A percentile compares a stretch with the other conserved stretches of the same genome.
Conservation (phyloP, 1,284 basidiomycete species). For the Sanghuangporus weigelae region DNA sequence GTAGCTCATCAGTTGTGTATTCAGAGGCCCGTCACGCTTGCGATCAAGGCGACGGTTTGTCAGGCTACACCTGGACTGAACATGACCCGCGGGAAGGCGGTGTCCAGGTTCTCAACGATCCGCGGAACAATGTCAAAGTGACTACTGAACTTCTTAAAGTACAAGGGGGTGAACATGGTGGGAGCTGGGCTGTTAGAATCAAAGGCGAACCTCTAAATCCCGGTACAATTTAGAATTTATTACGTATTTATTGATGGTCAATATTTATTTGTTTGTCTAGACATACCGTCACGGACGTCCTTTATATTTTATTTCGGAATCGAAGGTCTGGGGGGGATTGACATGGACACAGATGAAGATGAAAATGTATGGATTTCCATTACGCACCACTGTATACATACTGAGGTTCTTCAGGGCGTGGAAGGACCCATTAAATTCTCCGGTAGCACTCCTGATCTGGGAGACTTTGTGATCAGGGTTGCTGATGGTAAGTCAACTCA, state of each 20-base stretch:
- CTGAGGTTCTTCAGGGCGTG: conserved; percentile 52
- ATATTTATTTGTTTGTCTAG: conserved; percentile 26
- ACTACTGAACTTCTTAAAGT: conserved; percentile 85
- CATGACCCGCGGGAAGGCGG: conserved; percentile 86
- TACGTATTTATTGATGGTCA: background rate
- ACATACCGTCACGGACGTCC: conserved; percentile 57
- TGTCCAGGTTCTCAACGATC: conserved; percentile 79
- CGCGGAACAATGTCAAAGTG: conserved; percentile 77
- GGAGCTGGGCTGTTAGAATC: conserved; percentile 87
- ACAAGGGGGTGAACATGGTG: conserved; percentile 71
- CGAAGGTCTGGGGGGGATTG: conserved; percentile 79
- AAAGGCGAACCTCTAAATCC: conserved; percentile 75
- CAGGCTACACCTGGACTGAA: conserved; percentile 81
- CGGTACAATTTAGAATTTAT: conserved; percentile 38
- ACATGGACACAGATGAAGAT: conserved; percentile 71
- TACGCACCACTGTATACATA: background rate
- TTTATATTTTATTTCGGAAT: conserved; percentile 83
- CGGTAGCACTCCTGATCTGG: conserved; percentile 73
- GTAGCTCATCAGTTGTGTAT: conserved; percentile 15
- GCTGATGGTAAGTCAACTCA: conserved; percentile 57
- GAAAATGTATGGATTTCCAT: conserved; percentile 49
- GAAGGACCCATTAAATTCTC: conserved; percentile 61
- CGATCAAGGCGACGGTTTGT: conserved; percentile 79
- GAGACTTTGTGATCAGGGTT: conserved; percentile 76
- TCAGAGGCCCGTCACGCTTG: conserved; percentile 83